Conservation (phyloP, 2,329 filamentous ascomycete species). For the Sporothrix inflata region DNA sequence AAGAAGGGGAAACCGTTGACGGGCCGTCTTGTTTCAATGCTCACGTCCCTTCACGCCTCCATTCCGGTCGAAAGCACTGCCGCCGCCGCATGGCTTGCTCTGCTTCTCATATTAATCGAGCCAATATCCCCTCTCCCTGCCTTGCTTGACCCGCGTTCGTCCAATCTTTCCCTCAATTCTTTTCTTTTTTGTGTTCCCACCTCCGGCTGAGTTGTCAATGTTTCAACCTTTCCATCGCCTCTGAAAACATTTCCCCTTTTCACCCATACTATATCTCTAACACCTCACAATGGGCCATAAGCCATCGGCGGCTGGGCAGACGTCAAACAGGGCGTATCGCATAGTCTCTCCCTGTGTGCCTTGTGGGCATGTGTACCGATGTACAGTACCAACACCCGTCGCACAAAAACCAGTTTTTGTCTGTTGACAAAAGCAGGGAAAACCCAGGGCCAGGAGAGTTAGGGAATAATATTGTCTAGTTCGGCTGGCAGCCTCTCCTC, state of each 20-base stretch:
- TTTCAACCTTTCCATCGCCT: conserved; percentile 1
- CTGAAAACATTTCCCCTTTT: not conserved
- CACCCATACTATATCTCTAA: not conserved
- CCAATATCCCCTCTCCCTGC: not conserved
- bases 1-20: not conserved
- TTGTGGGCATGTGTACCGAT: not conserved
- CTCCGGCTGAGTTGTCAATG: not conserved
- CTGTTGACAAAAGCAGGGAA: not conserved
- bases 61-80: conserved; percentile 12
- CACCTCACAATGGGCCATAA: not conserved
- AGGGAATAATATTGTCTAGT: not conserved
- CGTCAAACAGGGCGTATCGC: not conserved
- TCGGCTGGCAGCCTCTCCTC: not conserved
- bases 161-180: not conserved
- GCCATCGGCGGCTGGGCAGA: not conserved
- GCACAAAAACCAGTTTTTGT: not conserved
- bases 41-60: not conserved
- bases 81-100: not conserved
- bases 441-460: not conserved
- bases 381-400: not conserved
- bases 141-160: not conserved
- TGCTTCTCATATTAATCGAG: not conserved
- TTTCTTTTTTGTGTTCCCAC: too few species aligned
- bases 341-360: not conserved
- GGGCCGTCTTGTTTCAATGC: not conserved